Percentiles rank a stretch among this genome's conserved stretches.
Evolutionary conservation across 805 yeast species (phyloP).

Genomic region (Barnettozyma salicaria): DNA sequence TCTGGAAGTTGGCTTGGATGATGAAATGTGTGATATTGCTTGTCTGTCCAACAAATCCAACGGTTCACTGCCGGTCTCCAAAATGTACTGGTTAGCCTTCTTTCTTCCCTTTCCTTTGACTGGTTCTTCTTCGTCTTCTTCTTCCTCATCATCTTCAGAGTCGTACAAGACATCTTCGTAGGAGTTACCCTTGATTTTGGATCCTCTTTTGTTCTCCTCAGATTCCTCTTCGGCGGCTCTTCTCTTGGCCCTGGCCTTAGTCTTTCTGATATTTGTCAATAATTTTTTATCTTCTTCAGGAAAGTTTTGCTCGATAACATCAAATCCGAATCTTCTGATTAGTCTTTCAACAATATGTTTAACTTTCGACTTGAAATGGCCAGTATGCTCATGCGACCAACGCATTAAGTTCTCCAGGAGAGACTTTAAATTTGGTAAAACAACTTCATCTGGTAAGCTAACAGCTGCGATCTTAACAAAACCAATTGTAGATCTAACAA

Average conservation of each 20-base stretch:
- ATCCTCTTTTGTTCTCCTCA: slow-evolving; percentile 25
- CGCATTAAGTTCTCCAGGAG: slow-evolving; percentile 69
- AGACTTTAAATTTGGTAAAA: slow-evolving; percentile 58
- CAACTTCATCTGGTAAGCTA: slow-evolving; percentile 71
- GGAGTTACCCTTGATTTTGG: slow-evolving; percentile 66
- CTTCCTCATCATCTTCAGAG: slow-evolving; percentile 53
- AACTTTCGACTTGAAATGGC: slow-evolving; percentile 88
- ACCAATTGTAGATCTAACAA: slow-evolving; percentile 91
- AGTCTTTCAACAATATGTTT: slow-evolving; percentile 90
- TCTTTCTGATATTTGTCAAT: slow-evolving; percentile 77
- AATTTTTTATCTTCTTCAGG: slow-evolving; percentile 89
- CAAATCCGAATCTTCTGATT: slow-evolving; percentile 86
- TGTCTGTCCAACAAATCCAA: slow-evolving; percentile 82
- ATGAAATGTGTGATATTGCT: slow-evolving; percentile 81
- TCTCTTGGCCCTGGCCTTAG: slow-evolving; percentile 78
- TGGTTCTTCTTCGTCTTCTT: slow-evolving; percentile 32
- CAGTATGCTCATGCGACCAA: slow-evolving; percentile 95
- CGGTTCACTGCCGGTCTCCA: slow-evolving; percentile 74
- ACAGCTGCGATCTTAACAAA: slow-evolving; percentile 86
- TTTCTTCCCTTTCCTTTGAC: slow-evolving; percentile 24
- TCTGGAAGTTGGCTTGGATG: slow-evolving; percentile 67
- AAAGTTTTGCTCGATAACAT: slow-evolving; percentile 70
- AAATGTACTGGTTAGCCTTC: slow-evolving; percentile 55
- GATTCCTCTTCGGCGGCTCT: slow-evolving; percentile 46
- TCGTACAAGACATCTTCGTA: slow-evolving; percentile 89